Conservation (phyloP, 257 asterid species). For the Solanum clarkiae region DNA sequence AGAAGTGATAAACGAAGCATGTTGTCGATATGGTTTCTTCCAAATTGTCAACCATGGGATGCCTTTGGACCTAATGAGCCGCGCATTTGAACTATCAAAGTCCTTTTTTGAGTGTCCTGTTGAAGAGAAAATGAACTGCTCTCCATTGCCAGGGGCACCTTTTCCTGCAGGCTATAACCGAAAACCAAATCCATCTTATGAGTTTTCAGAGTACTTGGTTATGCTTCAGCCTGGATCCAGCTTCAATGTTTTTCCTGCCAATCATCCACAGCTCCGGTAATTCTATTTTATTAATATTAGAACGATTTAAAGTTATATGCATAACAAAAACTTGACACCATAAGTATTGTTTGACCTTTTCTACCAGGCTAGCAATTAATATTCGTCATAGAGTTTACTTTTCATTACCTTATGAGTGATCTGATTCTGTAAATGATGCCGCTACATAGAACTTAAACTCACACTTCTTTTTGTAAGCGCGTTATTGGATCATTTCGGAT, state of each 20-base stretch:
- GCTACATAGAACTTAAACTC: not conserved
- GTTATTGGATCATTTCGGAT: not conserved
- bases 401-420: not conserved
- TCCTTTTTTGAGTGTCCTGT: slow-evolving; percentile 19
- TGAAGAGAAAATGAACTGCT: slow-evolving; percentile 27
- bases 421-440: not conserved
- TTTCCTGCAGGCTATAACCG: slow-evolving; percentile 41
- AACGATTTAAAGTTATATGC: not conserved
- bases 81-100: slow-evolving; percentile 24
- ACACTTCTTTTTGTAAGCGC: not conserved
- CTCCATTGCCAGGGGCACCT: slow-evolving; percentile 15
- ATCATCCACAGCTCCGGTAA: slow-evolving; percentile 17
- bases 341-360: not conserved
- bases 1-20: slow-evolving; percentile 19
- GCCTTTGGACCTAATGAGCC: slow-evolving; percentile 25
- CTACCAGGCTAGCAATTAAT: not conserved
- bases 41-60: slow-evolving; percentile 36
- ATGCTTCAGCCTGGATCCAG: slow-evolving; percentile 32
- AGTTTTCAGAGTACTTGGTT: slow-evolving; percentile 37
- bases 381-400: not conserved
- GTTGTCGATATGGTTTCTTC: slow-evolving; percentile 40
- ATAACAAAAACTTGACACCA: not conserved
- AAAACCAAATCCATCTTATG: slow-evolving; percentile 29
- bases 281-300: not conserved
- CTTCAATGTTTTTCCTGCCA: slow-evolving; percentile 9